Evolutionary conservation across 2,329 filamentous ascomycete genomes (phyloP), one percentile per base, ranked within the genome.

Genomic region (Dothistroma septosporum): DNA sequence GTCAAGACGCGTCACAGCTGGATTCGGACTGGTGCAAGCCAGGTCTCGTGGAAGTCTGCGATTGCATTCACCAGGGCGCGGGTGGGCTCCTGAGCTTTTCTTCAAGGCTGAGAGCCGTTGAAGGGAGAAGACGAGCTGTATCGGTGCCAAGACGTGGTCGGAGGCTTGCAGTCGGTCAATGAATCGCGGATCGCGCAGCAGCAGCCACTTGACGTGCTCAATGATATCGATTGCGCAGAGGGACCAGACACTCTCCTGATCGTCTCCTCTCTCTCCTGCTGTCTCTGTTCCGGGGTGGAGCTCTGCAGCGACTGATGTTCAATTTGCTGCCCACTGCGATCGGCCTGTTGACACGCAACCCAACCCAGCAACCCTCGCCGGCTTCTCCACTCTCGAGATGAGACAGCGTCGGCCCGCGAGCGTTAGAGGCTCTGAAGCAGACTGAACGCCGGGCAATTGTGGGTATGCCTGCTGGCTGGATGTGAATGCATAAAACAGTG

Each of bases 291-390:
- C 37, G 41, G 35, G 12, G 35, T 35, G 21, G 21, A n/a, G 8
- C 11, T 28, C 11, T 24, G 24, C 21, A 11, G 47, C 24, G 21
- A 31, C 47, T 24, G 47, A 55, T 55, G 37, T 55, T 54, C 53
- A 55, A 47, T 55, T 35, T 55, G 35, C 33, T 55, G 35, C 53
- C 31, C 37, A 46, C 53, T 28, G 41, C 53, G 53, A 31, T 47
- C 53, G 33, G 7, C 53, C 53, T 55, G 31, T 47, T 24, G 41
- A 24, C 19, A 44, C 41, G n/a, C 37, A 33, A 32, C 33, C 21
- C 53, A 55, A n/a, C 4, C 22, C n/a, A n/a, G n/a, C n/a, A n/a
- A n/a, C n/a, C n/a, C 47, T 22, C 47, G 47, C n/a, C 47, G 47
- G 9, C 19, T 49, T 22, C 35, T 41, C 31, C 53, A 37, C 14